phyloP scores from a whole-genome alignment of 192 early-diverging fungal genomes.

The Coemansia sp. region DNA sequence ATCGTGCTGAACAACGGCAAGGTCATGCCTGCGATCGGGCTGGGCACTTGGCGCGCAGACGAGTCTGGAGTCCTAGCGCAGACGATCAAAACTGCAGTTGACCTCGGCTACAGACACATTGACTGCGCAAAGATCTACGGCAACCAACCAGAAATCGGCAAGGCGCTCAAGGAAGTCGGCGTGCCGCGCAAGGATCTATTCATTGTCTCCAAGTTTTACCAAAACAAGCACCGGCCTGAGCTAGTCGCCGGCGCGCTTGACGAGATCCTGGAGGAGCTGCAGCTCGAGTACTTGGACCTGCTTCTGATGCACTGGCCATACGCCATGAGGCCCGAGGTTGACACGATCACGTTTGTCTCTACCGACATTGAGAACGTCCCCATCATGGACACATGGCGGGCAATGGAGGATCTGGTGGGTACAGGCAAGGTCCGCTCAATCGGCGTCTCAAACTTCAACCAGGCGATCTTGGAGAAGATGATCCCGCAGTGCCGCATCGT shows the following conservation, averaged over 20 bases:
- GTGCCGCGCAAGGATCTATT: constrained; percentile 78
- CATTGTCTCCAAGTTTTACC: constrained; percentile 79
- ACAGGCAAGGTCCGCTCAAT: constrained; percentile 75
- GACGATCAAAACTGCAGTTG: constrained; percentile 67
- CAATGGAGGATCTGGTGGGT: constrained; percentile 78
- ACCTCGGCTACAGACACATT: constrained; percentile 74
- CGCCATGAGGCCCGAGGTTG: constrained; percentile 57
- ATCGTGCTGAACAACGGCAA: constrained; percentile 68
- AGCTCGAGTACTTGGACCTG: constrained; percentile 78
- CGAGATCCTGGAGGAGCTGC: constrained; percentile 68
- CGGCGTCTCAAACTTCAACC: constrained; percentile 85
- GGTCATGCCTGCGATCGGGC: constrained; percentile 65
- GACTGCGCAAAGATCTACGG: constrained; percentile 69
- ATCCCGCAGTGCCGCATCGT: constrained; percentile 65
- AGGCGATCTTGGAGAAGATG: constrained; percentile 66
- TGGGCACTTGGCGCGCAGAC: constrained; percentile 68
- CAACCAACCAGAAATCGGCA: constrained; percentile 83
- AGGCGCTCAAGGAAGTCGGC: constrained; percentile 63
- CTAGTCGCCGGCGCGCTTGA: constrained; percentile 65
- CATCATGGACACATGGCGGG: constrained; percentile 77
- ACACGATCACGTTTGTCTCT: constrained; percentile 30
- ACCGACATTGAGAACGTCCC: constrained; percentile 55
- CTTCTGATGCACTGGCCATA: constrained; percentile 89
- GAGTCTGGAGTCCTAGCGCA: constrained; percentile 55
- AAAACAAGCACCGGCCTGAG: constrained; percentile 66